These are phyloP conservation scores for Aspergillus sojae DNA, from an alignment of 2,329 filamentous ascomycete species.

Conservation along the genomic window DNA sequence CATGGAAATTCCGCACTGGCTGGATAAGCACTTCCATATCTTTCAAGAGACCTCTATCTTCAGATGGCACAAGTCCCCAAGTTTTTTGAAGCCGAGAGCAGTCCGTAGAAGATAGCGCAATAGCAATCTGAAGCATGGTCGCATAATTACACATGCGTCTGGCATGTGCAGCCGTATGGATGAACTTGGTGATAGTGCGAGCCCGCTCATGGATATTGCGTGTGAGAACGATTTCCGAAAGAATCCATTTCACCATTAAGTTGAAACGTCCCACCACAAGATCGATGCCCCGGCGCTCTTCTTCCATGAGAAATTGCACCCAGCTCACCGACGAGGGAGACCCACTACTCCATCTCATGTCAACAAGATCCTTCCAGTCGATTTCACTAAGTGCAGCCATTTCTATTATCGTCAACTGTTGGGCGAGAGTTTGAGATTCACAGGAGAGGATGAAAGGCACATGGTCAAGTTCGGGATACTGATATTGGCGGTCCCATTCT, in stretches of 20 bases:
- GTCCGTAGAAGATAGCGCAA: conserved; percentile 63
- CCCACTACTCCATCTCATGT: conserved; percentile 63
- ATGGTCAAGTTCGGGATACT: conserved; percentile 44
- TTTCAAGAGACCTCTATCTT: conserved; percentile 58
- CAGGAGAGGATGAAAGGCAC: conserved; percentile 66
- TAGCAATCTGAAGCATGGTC: conserved; percentile 66
- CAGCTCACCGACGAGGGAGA: conserved; percentile 58
- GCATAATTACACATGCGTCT: conserved; percentile 65
- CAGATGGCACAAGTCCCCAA: conserved; percentile 59
- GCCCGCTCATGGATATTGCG: conserved; percentile 60
- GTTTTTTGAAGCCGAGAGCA: conserved; percentile 60
- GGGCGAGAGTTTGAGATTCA: conserved; percentile 61
- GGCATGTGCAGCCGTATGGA: conserved; percentile 63
- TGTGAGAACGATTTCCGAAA: conserved; percentile 65
- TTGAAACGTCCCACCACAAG: conserved; percentile 69
- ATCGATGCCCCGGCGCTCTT: conserved; percentile 62
- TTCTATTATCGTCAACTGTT: conserved; percentile 67
- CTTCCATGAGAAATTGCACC: conserved; percentile 62
- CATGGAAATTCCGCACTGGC: conserved; percentile 65
- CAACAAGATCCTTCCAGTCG: conserved; percentile 68
- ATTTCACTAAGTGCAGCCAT: conserved; percentile 67
- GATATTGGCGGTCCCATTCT: conserved; percentile 27
- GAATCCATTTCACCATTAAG: conserved; percentile 66
- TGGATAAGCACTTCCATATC: conserved; percentile 64
- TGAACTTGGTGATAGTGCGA: conserved; percentile 63